Percentiles rank a stretch among this genome's conserved stretches.
Evolutionary conservation across 2,329 filamentous ascomycete species (phyloP).

Genomic region (Ceratocystis ficicola): DNA sequence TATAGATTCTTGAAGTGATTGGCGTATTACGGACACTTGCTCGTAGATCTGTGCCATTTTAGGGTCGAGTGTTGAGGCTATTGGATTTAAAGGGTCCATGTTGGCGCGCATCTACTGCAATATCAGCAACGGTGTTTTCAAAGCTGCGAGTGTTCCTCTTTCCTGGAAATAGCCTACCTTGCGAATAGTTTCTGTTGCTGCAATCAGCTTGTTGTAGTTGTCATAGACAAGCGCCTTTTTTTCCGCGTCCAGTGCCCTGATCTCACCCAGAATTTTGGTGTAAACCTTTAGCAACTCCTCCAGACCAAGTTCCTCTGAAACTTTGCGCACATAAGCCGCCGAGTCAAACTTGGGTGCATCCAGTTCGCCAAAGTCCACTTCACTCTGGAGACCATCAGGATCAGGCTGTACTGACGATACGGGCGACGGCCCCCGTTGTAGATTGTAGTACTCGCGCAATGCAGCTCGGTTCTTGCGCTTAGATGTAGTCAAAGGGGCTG

Average conservation of each 20-base stretch:
- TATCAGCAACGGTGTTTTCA: neutral
- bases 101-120: constrained; percentile 56
- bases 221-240: constrained; percentile 96
- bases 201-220: constrained; percentile 93
- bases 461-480: constrained; percentile 65
- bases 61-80: constrained; percentile 58
- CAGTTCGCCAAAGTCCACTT: constrained; percentile 56
- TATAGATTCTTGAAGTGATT: constrained; percentile 38
- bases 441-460: constrained; percentile 87
- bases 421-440: constrained; percentile 34
- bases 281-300: constrained; percentile 60
- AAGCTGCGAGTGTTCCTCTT: neutral
- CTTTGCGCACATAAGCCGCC: constrained; percentile 50
- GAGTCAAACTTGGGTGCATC: constrained; percentile 63
- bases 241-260: constrained; percentile 82
- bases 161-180: constrained; percentile 38
- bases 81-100: constrained; percentile 67
- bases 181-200: constrained; percentile 90
- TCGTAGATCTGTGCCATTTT: constrained; percentile 64
- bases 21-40: constrained; percentile 44
- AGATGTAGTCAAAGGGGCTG: constrained; percentile 27
- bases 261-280: constrained; percentile 62
- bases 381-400: constrained; percentile 32
- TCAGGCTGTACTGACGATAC: constrained; percentile 13
- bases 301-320: constrained; percentile 51